phyloP scores from a whole-genome alignment of 257 asterid genomes.

The Fraxinus anomala region DNA sequence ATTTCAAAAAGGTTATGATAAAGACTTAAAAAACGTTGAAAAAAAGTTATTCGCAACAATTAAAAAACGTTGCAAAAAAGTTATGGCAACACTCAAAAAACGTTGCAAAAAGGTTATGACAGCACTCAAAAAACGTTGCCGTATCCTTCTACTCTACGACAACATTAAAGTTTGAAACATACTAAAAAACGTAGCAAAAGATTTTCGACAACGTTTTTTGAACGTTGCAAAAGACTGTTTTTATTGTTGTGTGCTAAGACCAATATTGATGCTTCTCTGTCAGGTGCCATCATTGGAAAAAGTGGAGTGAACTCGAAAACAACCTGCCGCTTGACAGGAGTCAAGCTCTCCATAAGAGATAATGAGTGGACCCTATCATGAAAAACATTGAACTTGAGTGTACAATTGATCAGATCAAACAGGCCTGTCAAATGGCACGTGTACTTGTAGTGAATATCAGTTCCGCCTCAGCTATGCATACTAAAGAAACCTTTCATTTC shows the following conservation, averaged over 20 bases:
- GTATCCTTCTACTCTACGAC: too few species aligned
- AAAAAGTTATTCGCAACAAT: too few species aligned
- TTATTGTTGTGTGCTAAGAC: conserved; percentile 49
- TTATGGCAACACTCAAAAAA: too few species aligned
- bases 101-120: too few species aligned
- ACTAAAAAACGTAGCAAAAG: too few species aligned
- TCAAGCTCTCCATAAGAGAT: conserved; percentile 62
- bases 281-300: conserved; percentile 72
- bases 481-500: conserved; percentile 27
- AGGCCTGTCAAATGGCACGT: conserved; percentile 76
- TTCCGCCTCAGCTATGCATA: conserved; percentile 38
- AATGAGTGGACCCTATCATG: conserved; percentile 56
- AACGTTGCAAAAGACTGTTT: too few species aligned
- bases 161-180: too few species aligned
- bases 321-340: conserved; percentile 65
- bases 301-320: conserved; percentile 74
- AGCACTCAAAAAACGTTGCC: too few species aligned
- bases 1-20: too few species aligned
- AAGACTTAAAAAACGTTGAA: too few species aligned
- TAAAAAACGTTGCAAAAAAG: too few species aligned
- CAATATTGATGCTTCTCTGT: conserved; percentile 67
- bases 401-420: conserved; percentile 67
- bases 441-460: conserved; percentile 55
- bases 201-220: too few species aligned
- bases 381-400: conserved; percentile 78